Base-by-base conservation (phyloP, 176 grass and related monocot species). In the Hsuehochloa calcarea region DNA sequence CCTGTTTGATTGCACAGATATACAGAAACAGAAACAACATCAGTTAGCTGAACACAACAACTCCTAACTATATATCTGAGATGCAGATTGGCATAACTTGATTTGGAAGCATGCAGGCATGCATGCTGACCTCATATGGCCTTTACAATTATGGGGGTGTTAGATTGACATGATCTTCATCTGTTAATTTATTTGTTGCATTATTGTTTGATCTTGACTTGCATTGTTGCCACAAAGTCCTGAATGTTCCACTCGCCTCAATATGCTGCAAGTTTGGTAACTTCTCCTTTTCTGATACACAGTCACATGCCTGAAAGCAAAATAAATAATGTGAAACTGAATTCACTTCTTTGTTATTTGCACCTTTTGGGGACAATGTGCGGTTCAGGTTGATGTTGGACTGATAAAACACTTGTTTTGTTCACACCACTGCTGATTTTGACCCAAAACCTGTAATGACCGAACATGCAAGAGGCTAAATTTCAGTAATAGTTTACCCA, bases 101-200 rank as follows among this genome's bases (percentile, higher is more conserved):
- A 78, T 78, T 79, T 47, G 41, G 50, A 85, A 85, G 82, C 35
- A 85, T 26, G 41, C 34, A 75, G 2, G 43, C 6, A 66, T 65
- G 59, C 41, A 66, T 65, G 59, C 41, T 84, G 82, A 75, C 58
- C 47, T 66, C 58, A 55, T n/a, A 15, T 1, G 13, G 0, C 0
- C 26, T 83, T 74, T 74, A 37, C 10, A 17, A 47, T 64, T 49
- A 74, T 72, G 4, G 44, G 5, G 3, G 14, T 55, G 45, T 68
- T 27, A 69, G 19, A 47, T 77, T 55, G 10, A 27, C 49, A 44
- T 79, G 74, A 63, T 61, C 27, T 72, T 72, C 9, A 41, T 39
- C 16, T 25, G 27, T 64, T 46, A 12, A 65, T 62, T 59, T 43
- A 22, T 70, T 49, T 3, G 8, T 22, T 58, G 22, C 50, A 43